Percentiles rank a stretch among this genome's conserved stretches.
phyloP scores from a whole-genome alignment of 2,329 filamentous ascomycete genomes.

The Stagonosporopsis vannaccii region DNA sequence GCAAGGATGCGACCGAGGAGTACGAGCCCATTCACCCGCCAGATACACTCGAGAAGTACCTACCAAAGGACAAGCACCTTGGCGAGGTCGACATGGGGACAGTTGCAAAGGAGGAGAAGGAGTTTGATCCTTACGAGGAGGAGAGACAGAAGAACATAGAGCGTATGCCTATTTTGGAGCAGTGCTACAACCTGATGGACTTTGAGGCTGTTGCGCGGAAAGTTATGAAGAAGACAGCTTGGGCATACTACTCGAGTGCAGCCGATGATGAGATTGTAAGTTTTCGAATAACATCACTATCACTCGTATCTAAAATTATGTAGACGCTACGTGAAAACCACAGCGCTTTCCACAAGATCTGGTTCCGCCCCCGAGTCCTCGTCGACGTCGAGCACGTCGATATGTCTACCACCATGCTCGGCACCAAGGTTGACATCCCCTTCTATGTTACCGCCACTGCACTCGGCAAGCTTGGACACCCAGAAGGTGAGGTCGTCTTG shows the following conservation, averaged over 20 bases:
- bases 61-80: constrained; percentile 53
- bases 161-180: constrained; percentile 55
- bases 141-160: constrained; percentile 72
- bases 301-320: constrained; percentile 21
- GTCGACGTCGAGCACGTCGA: constrained; percentile 90
- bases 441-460: constrained; percentile 98
- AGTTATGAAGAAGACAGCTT: constrained; percentile 95
- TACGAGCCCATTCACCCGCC: constrained; percentile 63
- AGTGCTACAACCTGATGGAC: constrained; percentile 65
- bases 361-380: constrained; percentile 91
- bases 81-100: constrained; percentile 50
- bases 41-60: constrained; percentile 53
- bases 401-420: constrained; percentile 91
- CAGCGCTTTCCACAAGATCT: constrained; percentile 92
- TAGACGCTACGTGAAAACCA: constrained; percentile 96
- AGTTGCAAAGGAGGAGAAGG: constrained; percentile 44
- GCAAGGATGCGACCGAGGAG: constrained; percentile 53
- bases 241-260: constrained; percentile 97
- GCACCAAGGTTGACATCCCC: constrained; percentile 80
- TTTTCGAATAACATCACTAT: constrained; percentile 2
- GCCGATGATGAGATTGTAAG: constrained; percentile 86
- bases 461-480: constrained; percentile 91
- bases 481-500: constrained; percentile 91
- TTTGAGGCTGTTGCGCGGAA: constrained; percentile 91
- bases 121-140: constrained; percentile 68